phyloP scores from a whole-genome alignment of 2,329 filamentous ascomycete species.

The Trichoderma cornu-damae region DNA sequence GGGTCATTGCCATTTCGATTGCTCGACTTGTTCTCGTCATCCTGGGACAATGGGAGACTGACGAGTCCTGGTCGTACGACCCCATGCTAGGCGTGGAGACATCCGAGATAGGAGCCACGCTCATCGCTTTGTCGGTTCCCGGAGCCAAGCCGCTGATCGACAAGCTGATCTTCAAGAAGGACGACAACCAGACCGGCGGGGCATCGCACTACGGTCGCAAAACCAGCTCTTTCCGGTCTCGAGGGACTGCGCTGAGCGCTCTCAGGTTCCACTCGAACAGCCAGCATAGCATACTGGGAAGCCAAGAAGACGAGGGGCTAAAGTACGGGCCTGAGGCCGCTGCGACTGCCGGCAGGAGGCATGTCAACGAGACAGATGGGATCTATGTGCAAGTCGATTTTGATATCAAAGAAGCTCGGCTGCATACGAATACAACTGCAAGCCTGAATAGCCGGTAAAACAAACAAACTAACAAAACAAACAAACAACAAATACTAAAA shows the following conservation, averaged over 20 bases:
- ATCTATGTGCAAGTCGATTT: constrained; percentile 37
- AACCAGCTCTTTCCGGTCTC: constrained; percentile 21
- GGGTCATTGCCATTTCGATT: constrained; percentile 46
- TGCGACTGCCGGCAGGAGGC: constrained; percentile 23
- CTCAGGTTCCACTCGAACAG: constrained; percentile 28
- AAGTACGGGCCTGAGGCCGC: constrained; percentile 25
- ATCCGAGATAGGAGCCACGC: constrained; percentile 45
- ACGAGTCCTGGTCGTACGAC: constrained; percentile 48
- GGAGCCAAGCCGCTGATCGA: constrained; percentile 46
- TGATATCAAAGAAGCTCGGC: constrained; percentile 29
- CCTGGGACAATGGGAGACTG: constrained; percentile 41
- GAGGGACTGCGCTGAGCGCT: constrained; percentile 29
- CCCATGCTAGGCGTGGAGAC: constrained; percentile 46
- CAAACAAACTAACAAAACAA: not conserved
- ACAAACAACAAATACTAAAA: too few relatives aligned
- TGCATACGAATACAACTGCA: not conserved
- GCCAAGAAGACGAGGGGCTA: constrained; percentile 23
- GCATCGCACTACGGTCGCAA: constrained; percentile 25
- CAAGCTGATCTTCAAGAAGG: constrained; percentile 29
- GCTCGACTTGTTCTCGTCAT: constrained; percentile 45
- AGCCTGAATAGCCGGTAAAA: constrained; percentile 4
- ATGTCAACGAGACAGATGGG: constrained; percentile 28
- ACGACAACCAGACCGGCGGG: constrained; percentile 22
- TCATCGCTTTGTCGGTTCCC: constrained; percentile 47
- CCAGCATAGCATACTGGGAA: constrained; percentile 27